Percentiles rank a stretch among this genome's conserved stretches.
Conservation (phyloP, 1,139 yeast genomes). For the Candida sp. region DNA sequence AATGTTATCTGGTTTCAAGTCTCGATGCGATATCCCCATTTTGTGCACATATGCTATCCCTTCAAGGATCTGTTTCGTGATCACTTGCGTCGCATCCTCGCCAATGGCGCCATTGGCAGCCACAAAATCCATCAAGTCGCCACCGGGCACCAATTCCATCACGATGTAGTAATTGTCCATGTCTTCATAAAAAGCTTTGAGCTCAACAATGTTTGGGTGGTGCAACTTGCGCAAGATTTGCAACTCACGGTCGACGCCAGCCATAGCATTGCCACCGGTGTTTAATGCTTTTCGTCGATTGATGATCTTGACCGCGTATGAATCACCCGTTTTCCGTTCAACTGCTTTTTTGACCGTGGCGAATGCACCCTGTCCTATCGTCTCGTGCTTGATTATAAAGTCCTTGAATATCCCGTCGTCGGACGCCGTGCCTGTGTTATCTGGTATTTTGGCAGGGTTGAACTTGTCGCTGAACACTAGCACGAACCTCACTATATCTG, state of each 20-base stretch:
- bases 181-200: slow-evolving; percentile 88
- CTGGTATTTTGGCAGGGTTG: slow-evolving; percentile 37
- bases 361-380: slow-evolving; percentile 96
- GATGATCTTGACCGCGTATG: slow-evolving; percentile 91
- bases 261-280: slow-evolving; percentile 60
- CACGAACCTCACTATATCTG: slow-evolving; percentile 77
- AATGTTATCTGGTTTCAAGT: slow-evolving; percentile 91
- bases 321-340: slow-evolving; percentile 81
- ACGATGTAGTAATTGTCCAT: slow-evolving; percentile 79
- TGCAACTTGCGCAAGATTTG: slow-evolving; percentile 76
- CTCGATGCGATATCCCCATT: slow-evolving; percentile 91
- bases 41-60: slow-evolving; percentile 90
- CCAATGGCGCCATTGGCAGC: slow-evolving; percentile 92
- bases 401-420: slow-evolving; percentile 67
- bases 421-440: slow-evolving; percentile 18
- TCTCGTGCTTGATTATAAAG: slow-evolving; percentile 79
- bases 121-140: slow-evolving; percentile 97
- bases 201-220: slow-evolving; percentile 84
- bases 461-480: slow-evolving; percentile 58
- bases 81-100: slow-evolving; percentile 88
- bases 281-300: slow-evolving; percentile 77
- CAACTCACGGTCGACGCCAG: slow-evolving; percentile 84
- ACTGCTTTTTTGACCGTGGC: slow-evolving; percentile 94
- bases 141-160: slow-evolving; percentile 96
- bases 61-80: slow-evolving; percentile 79